Evolutionary conservation across 148 eudicot genomes (phyloP), one percentile per base, ranked within the genome.

Genomic region (Rhododendron griersonianum): DNA sequence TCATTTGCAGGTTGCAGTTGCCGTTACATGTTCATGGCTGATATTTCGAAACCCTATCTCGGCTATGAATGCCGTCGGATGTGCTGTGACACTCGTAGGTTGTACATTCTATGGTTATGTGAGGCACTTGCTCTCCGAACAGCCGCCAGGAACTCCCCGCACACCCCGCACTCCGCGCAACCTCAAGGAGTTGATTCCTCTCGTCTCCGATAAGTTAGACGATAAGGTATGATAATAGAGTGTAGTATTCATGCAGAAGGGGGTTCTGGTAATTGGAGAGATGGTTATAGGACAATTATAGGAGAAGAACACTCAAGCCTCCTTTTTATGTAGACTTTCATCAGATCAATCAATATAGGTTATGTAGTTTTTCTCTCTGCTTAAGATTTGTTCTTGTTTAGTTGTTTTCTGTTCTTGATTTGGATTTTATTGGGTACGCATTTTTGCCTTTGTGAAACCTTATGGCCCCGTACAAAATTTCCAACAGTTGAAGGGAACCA

Each of bases 21-120:
- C 99, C 11, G 97, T 96, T 25, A 90, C 95, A 25, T 86, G 91
- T 78, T 93, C 95, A 47, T 93, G 95, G 95, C 84, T 93, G 61
- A 96, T 96, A 89, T 96, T 96, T 87, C 89, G 90, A 57, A 96
- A 96, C 92, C 99, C 99, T 7, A 95, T 96, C 44, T 92, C 98
- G 11, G 86, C 90, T 35, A 82, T 93, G 89, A 96, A 96, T 71
- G 99, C 98, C 0, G 78, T 94, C 53, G 99, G 99, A n/a, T 96
- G 98, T 87, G 90, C 88, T 16, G 67, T 95, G 35, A 96, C 99
- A 10, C 93, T 96, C 37, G 75, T 88, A 14, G 99, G 99, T 14
- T 96, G 99, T 86, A 96, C 99, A 41, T 96, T 95, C 91, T 96
- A 96, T 59, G 98, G 98, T 3, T 95, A 93, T 53, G 99, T 96